Conservation (phyloP, 1,139 yeast species). For the Sugiyamaella grinbergsii region DNA sequence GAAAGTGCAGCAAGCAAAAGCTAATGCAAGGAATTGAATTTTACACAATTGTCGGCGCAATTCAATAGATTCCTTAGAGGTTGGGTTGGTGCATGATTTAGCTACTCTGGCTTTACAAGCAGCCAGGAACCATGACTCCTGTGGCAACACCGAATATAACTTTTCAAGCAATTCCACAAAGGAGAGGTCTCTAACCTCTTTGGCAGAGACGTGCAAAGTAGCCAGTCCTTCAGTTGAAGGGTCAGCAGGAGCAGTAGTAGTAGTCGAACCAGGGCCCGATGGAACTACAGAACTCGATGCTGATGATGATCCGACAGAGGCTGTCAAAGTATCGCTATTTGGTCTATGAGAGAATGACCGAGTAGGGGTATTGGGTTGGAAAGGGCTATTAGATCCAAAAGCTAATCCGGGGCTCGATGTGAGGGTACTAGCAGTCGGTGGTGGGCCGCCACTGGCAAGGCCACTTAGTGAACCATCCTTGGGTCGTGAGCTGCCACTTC, state of each 20-base stretch:
- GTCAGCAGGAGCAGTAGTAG: slow-evolving; percentile 3
- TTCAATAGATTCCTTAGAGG: slow-evolving; percentile 54
- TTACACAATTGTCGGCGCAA: slow-evolving; percentile 62
- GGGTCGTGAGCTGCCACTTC: too few species aligned
- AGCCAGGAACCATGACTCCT: slow-evolving; percentile 64
- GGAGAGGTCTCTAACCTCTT: slow-evolving; percentile 34
- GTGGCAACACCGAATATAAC: slow-evolving; percentile 62
- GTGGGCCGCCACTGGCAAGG: too few species aligned
- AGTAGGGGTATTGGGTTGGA: slow-evolving; percentile 15
- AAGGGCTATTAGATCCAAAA: slow-evolving; percentile 14
- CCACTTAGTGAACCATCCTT: not conserved
- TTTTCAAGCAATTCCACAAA: slow-evolving; percentile 66
- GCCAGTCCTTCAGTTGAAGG: slow-evolving; percentile 33
- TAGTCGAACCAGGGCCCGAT: not conserved
- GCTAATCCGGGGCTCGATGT: slow-evolving; percentile 2
- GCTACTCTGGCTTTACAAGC: slow-evolving; percentile 64
- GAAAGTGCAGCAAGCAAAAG: slow-evolving; percentile 58
- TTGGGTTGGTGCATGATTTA: slow-evolving; percentile 61
- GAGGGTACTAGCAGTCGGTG: slow-evolving; percentile 13
- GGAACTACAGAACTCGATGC: not conserved
- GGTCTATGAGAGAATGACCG: slow-evolving; percentile 8
- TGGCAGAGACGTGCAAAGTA: slow-evolving; percentile 32
- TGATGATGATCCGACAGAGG: not conserved
- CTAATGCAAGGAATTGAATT: slow-evolving; percentile 68
- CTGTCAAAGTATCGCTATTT: slow-evolving; percentile 12